Evolutionary conservation across 164 flowering plant species (phyloP).

Genomic region (Magnolia changhungtana): DNA sequence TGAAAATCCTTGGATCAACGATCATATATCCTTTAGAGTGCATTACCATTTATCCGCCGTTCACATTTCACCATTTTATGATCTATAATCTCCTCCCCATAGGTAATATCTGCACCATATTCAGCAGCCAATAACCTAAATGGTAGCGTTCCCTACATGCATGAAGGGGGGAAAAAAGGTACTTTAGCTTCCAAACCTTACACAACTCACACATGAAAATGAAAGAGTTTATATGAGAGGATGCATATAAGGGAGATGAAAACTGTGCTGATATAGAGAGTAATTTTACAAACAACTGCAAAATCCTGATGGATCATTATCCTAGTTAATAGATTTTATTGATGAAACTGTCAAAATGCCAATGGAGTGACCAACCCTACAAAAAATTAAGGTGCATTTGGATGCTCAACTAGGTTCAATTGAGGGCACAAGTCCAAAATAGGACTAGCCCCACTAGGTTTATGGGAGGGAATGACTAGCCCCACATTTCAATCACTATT

Average conservation of each 20-base stretch:
- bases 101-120: conserved; percentile 89
- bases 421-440: too few species aligned
- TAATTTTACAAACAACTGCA: not conserved
- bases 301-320: not conserved
- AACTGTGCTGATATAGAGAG: not conserved
- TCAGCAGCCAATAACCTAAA: conserved; percentile 74
- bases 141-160: conserved; percentile 73
- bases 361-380: too few species aligned
- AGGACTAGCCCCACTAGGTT: too few species aligned
- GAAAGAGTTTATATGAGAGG: not conserved
- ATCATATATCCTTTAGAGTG: not conserved
- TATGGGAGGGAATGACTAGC: too few species aligned
- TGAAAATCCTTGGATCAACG: not conserved
- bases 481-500: too few species aligned
- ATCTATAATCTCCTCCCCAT: conserved; percentile 94
- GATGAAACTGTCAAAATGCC: too few species aligned
- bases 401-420: too few species aligned
- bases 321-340: not conserved
- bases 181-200: not conserved
- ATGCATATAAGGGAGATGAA: not conserved
- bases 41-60: conserved; percentile 63
- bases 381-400: too few species aligned
- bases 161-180: not conserved
- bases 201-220: not conserved
- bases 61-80: conserved; percentile 83